Conservation (phyloP, 768 basidiomycete species). For the Rhodotorula paludigena region DNA sequence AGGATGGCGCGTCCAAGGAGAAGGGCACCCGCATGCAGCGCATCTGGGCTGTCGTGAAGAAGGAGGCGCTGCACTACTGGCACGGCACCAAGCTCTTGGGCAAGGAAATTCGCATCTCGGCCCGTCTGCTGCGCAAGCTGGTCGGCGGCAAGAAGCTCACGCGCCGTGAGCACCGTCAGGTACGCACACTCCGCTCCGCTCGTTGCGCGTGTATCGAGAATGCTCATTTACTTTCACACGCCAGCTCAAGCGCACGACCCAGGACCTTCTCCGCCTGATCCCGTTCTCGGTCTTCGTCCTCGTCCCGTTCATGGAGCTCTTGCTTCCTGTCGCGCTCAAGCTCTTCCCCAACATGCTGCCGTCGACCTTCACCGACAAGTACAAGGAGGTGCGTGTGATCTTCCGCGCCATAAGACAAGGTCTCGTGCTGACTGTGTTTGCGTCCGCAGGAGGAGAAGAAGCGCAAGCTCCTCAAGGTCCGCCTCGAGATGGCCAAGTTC, state of each 20-base stretch:
- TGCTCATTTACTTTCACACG: neutral
- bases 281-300: conserved; percentile 92
- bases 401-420: too few species aligned
- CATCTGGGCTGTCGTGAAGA: conserved; percentile 88
- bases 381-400: conserved; percentile 76
- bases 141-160: conserved; percentile 86
- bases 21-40: conserved; percentile 48
- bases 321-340: conserved; percentile 91
- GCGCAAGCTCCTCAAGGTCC: conserved; percentile 85
- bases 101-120: conserved; percentile 86
- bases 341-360: conserved; percentile 99
- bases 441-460: conserved; percentile 84
- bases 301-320: conserved; percentile 96
- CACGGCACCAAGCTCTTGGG: conserved; percentile 89
- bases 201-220: neutral
- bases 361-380: conserved; percentile 96
- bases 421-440: too few species aligned
- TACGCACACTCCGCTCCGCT: conserved; percentile 43
- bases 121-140: conserved; percentile 82
- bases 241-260: conserved; percentile 85
- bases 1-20: conserved; percentile 20
- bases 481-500: conserved; percentile 99
- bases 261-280: conserved; percentile 83
- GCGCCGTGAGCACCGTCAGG: conserved; percentile 88
- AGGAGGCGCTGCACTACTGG: conserved; percentile 96